phyloP scores from a whole-genome alignment of 148 eudicot genomes.

The Rhododendron molle region DNA sequence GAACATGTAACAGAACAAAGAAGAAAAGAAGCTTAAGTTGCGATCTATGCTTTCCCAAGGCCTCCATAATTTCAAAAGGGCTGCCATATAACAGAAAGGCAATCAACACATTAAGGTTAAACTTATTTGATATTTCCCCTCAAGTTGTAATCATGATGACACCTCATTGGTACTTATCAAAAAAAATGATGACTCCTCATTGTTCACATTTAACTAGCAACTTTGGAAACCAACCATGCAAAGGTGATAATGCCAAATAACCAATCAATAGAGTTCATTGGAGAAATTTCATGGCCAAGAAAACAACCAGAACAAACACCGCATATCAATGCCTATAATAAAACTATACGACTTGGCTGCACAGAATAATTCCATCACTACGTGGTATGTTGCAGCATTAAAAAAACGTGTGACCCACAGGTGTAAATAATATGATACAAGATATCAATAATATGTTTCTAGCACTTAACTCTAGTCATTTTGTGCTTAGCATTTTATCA shows the following conservation, averaged over 20 bases:
- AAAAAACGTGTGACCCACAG: neutral
- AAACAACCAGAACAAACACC: neutral
- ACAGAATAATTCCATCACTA: neutral
- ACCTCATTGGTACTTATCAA: neutral
- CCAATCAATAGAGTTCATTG: neutral
- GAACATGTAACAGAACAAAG: neutral
- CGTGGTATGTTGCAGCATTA: neutral
- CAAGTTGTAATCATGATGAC: neutral
- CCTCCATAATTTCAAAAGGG: neutral
- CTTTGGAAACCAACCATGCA: neutral
- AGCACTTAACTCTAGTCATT: neutral
- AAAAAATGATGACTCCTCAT: neutral
- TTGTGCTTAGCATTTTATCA: neutral
- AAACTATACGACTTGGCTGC: neutral
- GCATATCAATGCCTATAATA: neutral
- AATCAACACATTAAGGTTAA: neutral
- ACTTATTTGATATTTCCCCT: neutral
- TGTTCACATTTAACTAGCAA: neutral
- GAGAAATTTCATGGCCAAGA: neutral
- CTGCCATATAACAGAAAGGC: neutral
- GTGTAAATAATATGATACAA: neutral
- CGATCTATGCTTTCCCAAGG: neutral
- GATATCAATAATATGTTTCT: too few species aligned
- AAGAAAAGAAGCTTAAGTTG: neutral
- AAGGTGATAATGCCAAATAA: constrained; percentile 1